Evolutionary conservation across 305 asterid species (phyloP).

Genomic region (Solanum hybrid): DNA sequence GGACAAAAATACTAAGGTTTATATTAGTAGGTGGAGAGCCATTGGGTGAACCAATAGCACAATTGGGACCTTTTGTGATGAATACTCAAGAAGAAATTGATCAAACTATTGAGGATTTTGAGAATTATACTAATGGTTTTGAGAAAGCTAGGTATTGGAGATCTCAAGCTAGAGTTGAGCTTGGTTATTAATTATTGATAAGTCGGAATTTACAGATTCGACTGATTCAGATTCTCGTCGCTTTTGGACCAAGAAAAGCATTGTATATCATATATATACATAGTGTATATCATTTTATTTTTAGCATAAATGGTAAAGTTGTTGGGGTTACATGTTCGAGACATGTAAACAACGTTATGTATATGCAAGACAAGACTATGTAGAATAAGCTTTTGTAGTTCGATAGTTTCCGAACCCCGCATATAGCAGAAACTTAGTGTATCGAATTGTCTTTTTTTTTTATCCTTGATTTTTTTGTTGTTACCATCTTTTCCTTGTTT

Average conservation of each 20-base stretch:
- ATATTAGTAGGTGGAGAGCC: slow-evolving; percentile 10
- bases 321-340: background rate
- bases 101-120: slow-evolving; percentile 47
- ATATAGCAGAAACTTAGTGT: background rate
- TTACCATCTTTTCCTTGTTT: background rate
- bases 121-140: slow-evolving; percentile 50
- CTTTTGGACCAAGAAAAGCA: background rate
- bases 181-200: slow-evolving; percentile 14
- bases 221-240: background rate
- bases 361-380: too few species aligned
- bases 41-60: slow-evolving; percentile 6
- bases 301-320: rapidly evolving
- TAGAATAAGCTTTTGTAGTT: too few species aligned
- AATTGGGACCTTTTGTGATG: slow-evolving; percentile 15
- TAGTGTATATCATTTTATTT: rapidly evolving
- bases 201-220: background rate
- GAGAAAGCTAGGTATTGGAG: slow-evolving; percentile 65
- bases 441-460: rapidly evolving
- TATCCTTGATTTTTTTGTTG: background rate
- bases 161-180: slow-evolving; percentile 23
- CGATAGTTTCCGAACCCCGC: background rate
- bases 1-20: background rate
- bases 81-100: slow-evolving; percentile 47
- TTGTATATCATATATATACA: background rate
- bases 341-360: background rate